Evolutionary conservation across 129 eudicot species (phyloP), one percentile per base, ranked within the genome.

Genomic region (Mikania micrantha): DNA sequence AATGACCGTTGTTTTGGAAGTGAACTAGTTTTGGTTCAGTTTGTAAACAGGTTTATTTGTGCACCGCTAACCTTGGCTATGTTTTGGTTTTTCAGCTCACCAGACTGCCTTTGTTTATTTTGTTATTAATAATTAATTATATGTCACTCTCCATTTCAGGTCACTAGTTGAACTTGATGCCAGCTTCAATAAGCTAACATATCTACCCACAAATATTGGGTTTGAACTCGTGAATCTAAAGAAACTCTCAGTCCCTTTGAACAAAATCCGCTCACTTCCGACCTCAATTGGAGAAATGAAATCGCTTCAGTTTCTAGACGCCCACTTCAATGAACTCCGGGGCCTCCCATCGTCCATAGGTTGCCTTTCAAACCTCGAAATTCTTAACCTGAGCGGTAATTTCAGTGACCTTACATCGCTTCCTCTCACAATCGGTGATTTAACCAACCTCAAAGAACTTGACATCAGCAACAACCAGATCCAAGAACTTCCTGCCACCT

Each of bases 381-480:
- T 77, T 42, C 82, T 94, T 2, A 82, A 94, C 52, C 85, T 94
- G 31, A 81, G 93, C 54, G 78, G 95, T 34, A 94, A 94, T 54
- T 94, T 94, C 75, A 94, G 88, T 59, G 99, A 94, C 77, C 81
- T 94, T 19, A 79, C 80, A 6, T 83, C 85, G 22, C 93, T 94
- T 24, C 99, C 99, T 0, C 70, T 75, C 65, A 85, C 96, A 41
- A 71, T 89, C 7, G 87, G 96, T 10, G 95, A 94, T 74, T 71
- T 94, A 20, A 77, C 77, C 68, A 89, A 60, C 77, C 92, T 94
- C 44, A 85, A 81, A 76, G 97, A 89, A 64, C 93, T 94, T 5
- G 96, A 94, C 67, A 61, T 94, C 70, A 89, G 97, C 79, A 94
- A 94, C 85, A 89, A 94, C 50, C 96, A 94, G 80, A 89, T 94